Evolutionary conservation across 2,329 filamentous ascomycete genomes (phyloP), one percentile per base, ranked within the genome.

Genomic region (Tolypocladium endophyticum): DNA sequence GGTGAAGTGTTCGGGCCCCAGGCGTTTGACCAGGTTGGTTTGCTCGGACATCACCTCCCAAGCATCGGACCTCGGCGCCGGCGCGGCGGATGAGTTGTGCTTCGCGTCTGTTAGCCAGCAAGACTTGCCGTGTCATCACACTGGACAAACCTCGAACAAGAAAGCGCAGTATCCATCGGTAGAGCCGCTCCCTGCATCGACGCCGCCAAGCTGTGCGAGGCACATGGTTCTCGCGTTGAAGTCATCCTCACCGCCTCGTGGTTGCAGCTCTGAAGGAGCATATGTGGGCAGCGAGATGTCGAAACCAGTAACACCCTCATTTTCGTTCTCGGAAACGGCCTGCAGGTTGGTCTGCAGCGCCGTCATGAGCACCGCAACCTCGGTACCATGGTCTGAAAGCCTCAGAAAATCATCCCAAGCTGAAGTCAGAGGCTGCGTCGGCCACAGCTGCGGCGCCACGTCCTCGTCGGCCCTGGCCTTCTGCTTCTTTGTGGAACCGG

Each of bases 391-490:
- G 36, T 68, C 74, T 6, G 74, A 73, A n/a, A 82, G 63, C 7
- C 70, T 64, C 18, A 81, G 67, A 50, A 72, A 68, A 55, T 82
- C 77, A 54, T 79, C 72, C 81, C 81, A 84, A 1, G 80, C 81
- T 6, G 79, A 76, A 39, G 73, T 72, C 50, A 79, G 69, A 16
- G 80, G 80, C 43, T 75, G 71, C 23, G 69, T 64, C 4, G 74
- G 70, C 9, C 70, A 64, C 8, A 79, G 64, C 20, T 71, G 67
- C 8, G 69, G 65, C 56, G 61, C 62, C 36, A 67, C 63, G 33
- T 63, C 61, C 58, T 71, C 66, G 12, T 63, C 63, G 45, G 58
- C 57, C 39, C 67, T 69, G 43, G 65, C 55, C 61, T 68, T 70
- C 54, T 67, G 60, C 61, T 69, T 75, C 61, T 70, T 76, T 3